Evolutionary conservation across 805 yeast species (phyloP).

Genomic region (Cyberlindnera bimundalis): DNA sequence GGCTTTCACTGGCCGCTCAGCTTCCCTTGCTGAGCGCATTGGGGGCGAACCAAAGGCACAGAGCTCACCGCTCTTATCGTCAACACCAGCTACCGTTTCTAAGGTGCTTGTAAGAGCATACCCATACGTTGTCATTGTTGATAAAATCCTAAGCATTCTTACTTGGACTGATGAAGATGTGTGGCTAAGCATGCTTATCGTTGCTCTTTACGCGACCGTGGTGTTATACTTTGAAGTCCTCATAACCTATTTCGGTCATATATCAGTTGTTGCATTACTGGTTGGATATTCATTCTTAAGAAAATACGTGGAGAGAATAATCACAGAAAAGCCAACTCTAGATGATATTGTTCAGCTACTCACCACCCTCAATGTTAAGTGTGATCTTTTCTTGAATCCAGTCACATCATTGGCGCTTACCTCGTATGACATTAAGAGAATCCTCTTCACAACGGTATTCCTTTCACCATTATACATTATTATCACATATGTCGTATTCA

Average conservation of each 20-base stretch:
- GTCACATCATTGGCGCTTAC: conserved; percentile 69
- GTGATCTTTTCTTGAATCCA: conserved; percentile 79
- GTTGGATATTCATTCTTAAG: conserved; percentile 59
- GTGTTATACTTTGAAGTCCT: conserved; percentile 79
- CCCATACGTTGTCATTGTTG: conserved; percentile 76
- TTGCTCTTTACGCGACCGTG: conserved; percentile 49
- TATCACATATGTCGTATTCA: conserved; percentile 59
- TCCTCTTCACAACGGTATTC: conserved; percentile 79
- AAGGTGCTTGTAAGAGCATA: conserved; percentile 78
- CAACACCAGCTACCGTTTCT: conserved; percentile 90
- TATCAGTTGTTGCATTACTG: conserved; percentile 59
- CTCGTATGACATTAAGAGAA: conserved; percentile 72
- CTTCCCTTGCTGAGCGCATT: conserved; percentile 18
- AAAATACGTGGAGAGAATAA: conserved; percentile 52
- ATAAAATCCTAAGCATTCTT: conserved; percentile 62
- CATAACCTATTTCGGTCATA: conserved; percentile 79
- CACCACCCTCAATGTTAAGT: conserved; percentile 68
- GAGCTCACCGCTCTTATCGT: conserved; percentile 71
- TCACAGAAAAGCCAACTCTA: conserved; percentile 69
- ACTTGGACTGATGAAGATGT: conserved; percentile 92
- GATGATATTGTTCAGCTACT: conserved; percentile 82
- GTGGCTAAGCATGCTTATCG: conserved; percentile 67
- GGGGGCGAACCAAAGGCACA: conserved; percentile 27
- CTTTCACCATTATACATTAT: conserved; percentile 82
- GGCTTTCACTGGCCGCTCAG: conserved; percentile 37